Conservation (phyloP, 345 rosid genomes). For the Eucalyptus urophylla region DNA sequence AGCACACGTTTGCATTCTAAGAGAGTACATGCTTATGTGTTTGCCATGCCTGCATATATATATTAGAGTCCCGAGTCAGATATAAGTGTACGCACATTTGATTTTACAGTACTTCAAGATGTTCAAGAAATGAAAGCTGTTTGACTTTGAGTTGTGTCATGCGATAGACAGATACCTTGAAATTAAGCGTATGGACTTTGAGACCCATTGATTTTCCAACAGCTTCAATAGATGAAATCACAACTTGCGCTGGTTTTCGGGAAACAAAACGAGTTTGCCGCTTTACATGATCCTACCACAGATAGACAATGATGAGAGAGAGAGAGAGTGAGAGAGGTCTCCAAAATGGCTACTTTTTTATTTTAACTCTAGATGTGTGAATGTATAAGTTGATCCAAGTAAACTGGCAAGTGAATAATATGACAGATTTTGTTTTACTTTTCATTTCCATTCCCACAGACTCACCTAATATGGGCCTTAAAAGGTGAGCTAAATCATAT, state of each 20-base stretch:
- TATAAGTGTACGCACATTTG: not conserved
- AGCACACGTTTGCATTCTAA: not conserved
- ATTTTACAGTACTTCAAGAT: not conserved
- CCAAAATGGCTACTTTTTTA: not conserved
- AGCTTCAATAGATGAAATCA: constrained; percentile 56
- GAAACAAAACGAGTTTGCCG: constrained; percentile 89
- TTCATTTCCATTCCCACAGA: not conserved
- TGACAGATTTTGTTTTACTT: not conserved
- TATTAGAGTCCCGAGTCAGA: not conserved
- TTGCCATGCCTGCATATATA: not conserved
- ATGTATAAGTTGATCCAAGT: not conserved
- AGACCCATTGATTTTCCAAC: constrained; percentile 58
- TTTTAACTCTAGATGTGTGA: not conserved
- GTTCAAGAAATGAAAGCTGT: not conserved
- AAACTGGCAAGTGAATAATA: not conserved
- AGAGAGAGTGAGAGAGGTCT: not conserved
- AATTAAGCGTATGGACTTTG: constrained; percentile 58
- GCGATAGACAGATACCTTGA: constrained; percentile 31
- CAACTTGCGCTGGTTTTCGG: constrained; percentile 47
- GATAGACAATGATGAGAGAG: not conserved
- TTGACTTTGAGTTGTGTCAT: not conserved
- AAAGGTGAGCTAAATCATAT: not conserved
- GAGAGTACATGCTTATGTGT: not conserved
- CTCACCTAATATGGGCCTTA: not conserved
- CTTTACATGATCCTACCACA: constrained; percentile 55